Base-by-base conservation (phyloP, 345 rosid genomes). In the Hibiscus syriacus region DNA sequence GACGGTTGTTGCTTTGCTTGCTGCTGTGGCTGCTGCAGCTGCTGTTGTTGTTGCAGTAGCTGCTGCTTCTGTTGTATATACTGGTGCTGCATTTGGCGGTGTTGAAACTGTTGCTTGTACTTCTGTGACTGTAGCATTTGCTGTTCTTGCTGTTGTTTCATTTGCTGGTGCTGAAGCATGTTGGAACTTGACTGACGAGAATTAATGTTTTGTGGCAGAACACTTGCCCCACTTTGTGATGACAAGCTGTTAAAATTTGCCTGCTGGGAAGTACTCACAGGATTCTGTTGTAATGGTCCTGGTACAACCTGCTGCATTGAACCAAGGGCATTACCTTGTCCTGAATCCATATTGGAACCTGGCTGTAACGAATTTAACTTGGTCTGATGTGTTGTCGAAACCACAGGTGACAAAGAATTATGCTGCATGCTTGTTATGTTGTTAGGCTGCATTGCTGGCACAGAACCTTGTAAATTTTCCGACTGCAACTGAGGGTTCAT, bases 1-100 rank as follows among this genome's bases (percentile, higher is more conserved):
- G 85, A 86, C 67, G 85, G 68, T 78, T 87, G 92, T 74, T 85
- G 97, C 84, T 91, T 82, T 73, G 82, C 79, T 79, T 86, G 97
- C 78, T 87, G 88, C 25, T 77, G 79, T 10, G 65, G 83, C 69
- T 68, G 86, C 17, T 77, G 41, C 13, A n/a, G n/a, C n/a, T n/a
- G n/a, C n/a, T n/a, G n/a, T n/a, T 9, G 85, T 29, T 74, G 90
- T 26, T 78, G 78, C 55, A 70, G 17, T 22, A 73, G 36, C 70
- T 76, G 85, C 55, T 81, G 90, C 81, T 86, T 74, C 70, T 72
- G 94, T 67, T 70, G 94, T 11, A 80, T 6, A 7, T 72, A 38
- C 27, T 87, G 93, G 17, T 81, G 88, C 59, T 82, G 89, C 62
- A 77, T 76, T 45, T 86, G 98, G 26, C 84, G 90, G 69, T 86